A percentile compares a stretch with the other conserved stretches of the same genome.
phyloP scores from a whole-genome alignment of 1,284 basidiomycete genomes.

The Ganoderma sinense region DNA sequence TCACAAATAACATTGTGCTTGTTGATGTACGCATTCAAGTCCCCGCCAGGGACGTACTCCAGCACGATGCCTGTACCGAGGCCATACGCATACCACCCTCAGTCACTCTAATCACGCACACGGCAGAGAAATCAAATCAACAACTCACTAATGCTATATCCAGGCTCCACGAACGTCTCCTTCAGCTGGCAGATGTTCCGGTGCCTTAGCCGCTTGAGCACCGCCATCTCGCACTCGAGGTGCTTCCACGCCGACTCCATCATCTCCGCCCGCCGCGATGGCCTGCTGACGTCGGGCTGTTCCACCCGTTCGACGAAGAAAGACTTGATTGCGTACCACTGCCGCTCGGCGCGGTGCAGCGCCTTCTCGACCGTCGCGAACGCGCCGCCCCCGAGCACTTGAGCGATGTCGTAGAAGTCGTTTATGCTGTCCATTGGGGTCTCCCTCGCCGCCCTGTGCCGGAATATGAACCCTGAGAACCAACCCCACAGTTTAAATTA shows the following conservation, averaged over 20 bases:
- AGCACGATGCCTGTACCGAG: slow-evolving; percentile 68
- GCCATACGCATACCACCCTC: background rate
- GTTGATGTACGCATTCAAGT: slow-evolving; percentile 85
- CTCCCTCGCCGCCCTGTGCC: slow-evolving; percentile 52
- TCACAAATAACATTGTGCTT: slow-evolving; percentile 36
- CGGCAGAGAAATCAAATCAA: too few species aligned
- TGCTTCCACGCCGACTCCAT: slow-evolving; percentile 4
- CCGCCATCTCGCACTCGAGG: slow-evolving; percentile 79
- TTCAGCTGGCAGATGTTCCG: slow-evolving; percentile 83
- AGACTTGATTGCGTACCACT: slow-evolving; percentile 79
- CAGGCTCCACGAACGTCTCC: slow-evolving; percentile 45
- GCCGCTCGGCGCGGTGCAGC: slow-evolving; percentile 60
- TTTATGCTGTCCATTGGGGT: slow-evolving; percentile 14
- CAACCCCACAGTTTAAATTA: too few species aligned
- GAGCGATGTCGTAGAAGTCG: slow-evolving; percentile 61
- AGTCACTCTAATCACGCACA: background rate
- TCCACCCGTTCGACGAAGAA: slow-evolving; percentile 57
- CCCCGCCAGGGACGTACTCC: slow-evolving; percentile 86
- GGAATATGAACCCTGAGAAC: slow-evolving; percentile 55
- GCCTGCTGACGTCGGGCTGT: background rate
- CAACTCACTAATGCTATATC: background rate
- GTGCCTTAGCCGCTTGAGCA: slow-evolving; percentile 78
- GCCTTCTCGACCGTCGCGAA: slow-evolving; percentile 83
- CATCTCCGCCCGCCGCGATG: background rate
- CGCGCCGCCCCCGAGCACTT: slow-evolving; percentile 78